Evolutionary conservation across 2,329 filamentous ascomycete species (phyloP), one percentile per base, ranked within the genome.

Genomic region (Cordyceps fumosorosea): DNA sequence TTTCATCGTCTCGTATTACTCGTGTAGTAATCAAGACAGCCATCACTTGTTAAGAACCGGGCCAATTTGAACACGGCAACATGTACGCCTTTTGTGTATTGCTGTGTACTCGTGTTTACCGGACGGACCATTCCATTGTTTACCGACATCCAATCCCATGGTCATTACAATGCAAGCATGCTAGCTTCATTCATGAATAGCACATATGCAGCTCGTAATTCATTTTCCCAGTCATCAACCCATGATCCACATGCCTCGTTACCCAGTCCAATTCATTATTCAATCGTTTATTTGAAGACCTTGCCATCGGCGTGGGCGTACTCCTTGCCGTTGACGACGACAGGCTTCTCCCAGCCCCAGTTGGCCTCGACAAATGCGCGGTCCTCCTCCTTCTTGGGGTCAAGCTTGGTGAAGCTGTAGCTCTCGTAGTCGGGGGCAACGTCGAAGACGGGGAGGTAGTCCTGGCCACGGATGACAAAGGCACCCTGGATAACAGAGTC

Each of bases 361-460:
- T 89, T 83, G 75, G 89, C 87, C 74, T 95, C 87, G 73, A 99
- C 82, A 76, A 90, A 93, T 76, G 89, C 88, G 75, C 84, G 86
- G 84, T 98, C 91, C 78, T 93, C 91, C 61, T 84, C 77, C 76
- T 91, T 96, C 77, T 78, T 86, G 75, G 86, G 89, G 84, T 99
- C 93, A 72, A 99, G 91, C 89, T 97, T 98, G 77, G 81, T 89
- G 87, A 98, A 98, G 71, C 85, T 78, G 85, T 98, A 99, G 82
- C 89, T 93, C 86, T 99, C 95, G 78, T 85, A 92, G 81, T 99
- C 95, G 72, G 95, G 95, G 74, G 93, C 95, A 72, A 99, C 95
- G 71, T 98, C 91, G 77, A 99, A 97, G 72, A 92, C 95, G 65
- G 91, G 89, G 59, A 83, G 71, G 77, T 84, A 86, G 29, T 99